Evolutionary conservation across 2,329 filamentous ascomycete genomes (phyloP).

Genomic region (Alternaria viburni): DNA sequence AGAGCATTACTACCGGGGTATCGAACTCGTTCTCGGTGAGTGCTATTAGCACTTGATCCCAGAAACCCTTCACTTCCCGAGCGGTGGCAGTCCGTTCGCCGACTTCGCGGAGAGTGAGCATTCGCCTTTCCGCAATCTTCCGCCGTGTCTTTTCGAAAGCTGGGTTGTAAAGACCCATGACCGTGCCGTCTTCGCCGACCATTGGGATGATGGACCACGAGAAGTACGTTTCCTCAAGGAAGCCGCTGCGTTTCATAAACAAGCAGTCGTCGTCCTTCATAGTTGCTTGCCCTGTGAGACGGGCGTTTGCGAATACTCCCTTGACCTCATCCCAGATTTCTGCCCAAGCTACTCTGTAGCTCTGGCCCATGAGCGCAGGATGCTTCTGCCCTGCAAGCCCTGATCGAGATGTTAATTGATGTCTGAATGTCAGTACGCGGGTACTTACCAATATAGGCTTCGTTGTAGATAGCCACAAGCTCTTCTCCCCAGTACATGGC

Average conservation of each 20-base stretch:
- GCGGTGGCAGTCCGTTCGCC: constrained; percentile 76
- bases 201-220: constrained; percentile 83
- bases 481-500: constrained; percentile 82
- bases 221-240: constrained; percentile 80
- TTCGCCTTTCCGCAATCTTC: constrained; percentile 78
- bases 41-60: constrained; percentile 71
- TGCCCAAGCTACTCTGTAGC: constrained; percentile 71
- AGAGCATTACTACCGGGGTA: constrained; percentile 77
- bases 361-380: constrained; percentile 74
- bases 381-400: constrained; percentile 78
- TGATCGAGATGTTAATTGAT: constrained; percentile 9
- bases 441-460: constrained; percentile 62
- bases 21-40: constrained; percentile 77
- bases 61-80: constrained; percentile 75
- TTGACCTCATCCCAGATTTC: constrained; percentile 78
- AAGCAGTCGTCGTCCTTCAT: constrained; percentile 85
- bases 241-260: constrained; percentile 72
- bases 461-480: constrained; percentile 72
- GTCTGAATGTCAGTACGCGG: neutral
- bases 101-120: constrained; percentile 79
- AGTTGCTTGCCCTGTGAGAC: constrained; percentile 74
- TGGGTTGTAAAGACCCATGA: constrained; percentile 79
- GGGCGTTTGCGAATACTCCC: constrained; percentile 71
- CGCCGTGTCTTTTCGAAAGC: constrained; percentile 81
- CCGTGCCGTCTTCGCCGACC: constrained; percentile 74